phyloP scores from a whole-genome alignment of 2,329 filamentous ascomycete species.

The Neodidymelliopsis sp. region DNA sequence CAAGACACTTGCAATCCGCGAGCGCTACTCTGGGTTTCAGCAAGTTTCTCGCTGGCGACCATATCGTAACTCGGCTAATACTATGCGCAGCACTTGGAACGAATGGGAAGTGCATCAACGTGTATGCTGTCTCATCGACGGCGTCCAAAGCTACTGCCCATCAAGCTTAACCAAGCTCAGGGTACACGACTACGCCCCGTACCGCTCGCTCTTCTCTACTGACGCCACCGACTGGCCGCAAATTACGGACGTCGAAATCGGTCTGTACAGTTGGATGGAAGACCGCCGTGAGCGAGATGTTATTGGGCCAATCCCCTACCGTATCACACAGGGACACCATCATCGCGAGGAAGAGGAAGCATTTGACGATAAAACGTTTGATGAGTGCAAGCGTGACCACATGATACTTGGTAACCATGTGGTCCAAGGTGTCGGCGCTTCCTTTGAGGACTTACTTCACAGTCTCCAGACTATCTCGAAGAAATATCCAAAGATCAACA shows the following conservation, averaged over 20 bases:
- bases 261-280: conserved; percentile 45
- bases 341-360: conserved; percentile 46
- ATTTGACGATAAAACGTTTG: conserved; percentile 46
- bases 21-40: conserved; percentile 45
- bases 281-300: conserved; percentile 45
- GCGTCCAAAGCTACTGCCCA: conserved; percentile 41
- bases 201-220: conserved; percentile 45
- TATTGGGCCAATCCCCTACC: conserved; percentile 42
- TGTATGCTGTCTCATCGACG: conserved; percentile 46
- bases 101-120: conserved; percentile 50
- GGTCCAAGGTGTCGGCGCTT: conserved; percentile 43
- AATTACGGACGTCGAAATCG: conserved; percentile 43
- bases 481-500: conserved; percentile 44
- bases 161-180: conserved; percentile 42
- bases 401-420: conserved; percentile 45
- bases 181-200: conserved; percentile 47
- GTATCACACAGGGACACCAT: conserved; percentile 44
- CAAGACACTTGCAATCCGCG: conserved; percentile 44
- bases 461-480: conserved; percentile 40
- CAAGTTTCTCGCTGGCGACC: conserved; percentile 3
- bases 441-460: conserved; percentile 43
- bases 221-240: conserved; percentile 41
- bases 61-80: conserved; percentile 12
- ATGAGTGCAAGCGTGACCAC: conserved; percentile 43
- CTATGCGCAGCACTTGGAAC: conserved; percentile 38